These are phyloP conservation scores for Colletotrichum chrysophilum DNA, from an alignment of 2,329 filamentous ascomycete species.

Conservation along the genomic window DNA sequence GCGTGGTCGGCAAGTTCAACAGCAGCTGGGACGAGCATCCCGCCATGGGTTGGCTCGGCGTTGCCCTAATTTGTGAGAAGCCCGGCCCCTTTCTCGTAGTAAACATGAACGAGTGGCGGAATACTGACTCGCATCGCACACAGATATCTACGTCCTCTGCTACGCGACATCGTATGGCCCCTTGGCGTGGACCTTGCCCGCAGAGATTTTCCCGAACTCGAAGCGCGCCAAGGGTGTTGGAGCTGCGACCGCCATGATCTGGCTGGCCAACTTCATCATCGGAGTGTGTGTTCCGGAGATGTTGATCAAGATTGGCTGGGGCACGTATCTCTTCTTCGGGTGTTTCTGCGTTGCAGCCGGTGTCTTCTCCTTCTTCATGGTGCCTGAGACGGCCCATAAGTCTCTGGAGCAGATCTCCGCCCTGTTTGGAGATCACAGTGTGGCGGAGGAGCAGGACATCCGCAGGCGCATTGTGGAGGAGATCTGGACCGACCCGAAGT, in stretches of 20 bases:
- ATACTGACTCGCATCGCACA: not conserved
- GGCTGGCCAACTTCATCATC: conserved; percentile 40
- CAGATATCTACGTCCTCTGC: conserved; percentile 34
- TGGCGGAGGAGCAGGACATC: not conserved
- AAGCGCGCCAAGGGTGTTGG: conserved; percentile 41
- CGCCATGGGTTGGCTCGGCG: not conserved
- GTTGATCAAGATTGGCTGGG: conserved; percentile 51
- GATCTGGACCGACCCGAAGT: not conserved
- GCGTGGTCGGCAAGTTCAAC: not conserved
- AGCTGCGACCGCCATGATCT: conserved; percentile 35
- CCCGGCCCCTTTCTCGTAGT: not conserved
- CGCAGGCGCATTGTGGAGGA: not conserved
- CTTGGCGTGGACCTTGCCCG: conserved; percentile 38
- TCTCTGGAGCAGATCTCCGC: conserved; percentile 52
- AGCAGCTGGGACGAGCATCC: not conserved
- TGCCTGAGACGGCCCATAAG: conserved; percentile 54
- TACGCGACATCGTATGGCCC: conserved; percentile 36
- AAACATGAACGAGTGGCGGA: not conserved
- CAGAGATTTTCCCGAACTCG: conserved; percentile 40
- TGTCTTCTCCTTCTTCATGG: conserved; percentile 52
- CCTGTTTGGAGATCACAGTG: conserved; percentile 28
- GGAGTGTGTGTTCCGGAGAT: conserved; percentile 61
- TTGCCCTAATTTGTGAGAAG: not conserved
- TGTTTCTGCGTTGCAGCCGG: conserved; percentile 55
- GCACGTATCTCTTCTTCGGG: conserved; percentile 60